Conservation (phyloP, 2,329 filamentous ascomycete genomes). For the Graphiopsis chlorocephala region DNA sequence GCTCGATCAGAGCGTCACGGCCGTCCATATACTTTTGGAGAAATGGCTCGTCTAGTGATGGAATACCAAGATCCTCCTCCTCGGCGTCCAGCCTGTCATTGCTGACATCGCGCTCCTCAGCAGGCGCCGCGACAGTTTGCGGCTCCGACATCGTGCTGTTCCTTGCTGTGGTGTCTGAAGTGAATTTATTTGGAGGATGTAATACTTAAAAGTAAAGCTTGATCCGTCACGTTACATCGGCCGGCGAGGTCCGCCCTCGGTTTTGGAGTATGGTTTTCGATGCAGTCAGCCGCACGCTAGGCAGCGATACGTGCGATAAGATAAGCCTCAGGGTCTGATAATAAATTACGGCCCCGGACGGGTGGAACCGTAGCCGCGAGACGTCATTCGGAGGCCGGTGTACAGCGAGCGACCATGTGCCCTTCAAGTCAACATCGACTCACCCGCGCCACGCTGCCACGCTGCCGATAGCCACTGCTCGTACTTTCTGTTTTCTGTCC, state of each 20-base stretch:
- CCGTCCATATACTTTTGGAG: slow-evolving; percentile 78
- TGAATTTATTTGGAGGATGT: neutral
- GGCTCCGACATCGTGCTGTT: slow-evolving; percentile 1
- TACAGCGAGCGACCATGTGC: slow-evolving; percentile 1
- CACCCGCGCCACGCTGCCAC: neutral
- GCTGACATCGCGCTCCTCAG: slow-evolving; percentile 8
- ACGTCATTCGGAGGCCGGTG: neutral
- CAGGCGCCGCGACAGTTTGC: neutral
- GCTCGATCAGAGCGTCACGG: slow-evolving; percentile 69
- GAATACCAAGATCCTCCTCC: slow-evolving; percentile 31
- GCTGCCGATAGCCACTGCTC: neutral
- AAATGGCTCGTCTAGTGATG: slow-evolving; percentile 63
- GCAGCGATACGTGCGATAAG: neutral
- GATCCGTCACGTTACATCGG: neutral
- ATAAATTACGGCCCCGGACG: neutral
- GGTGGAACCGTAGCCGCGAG: neutral
- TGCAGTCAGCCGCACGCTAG: neutral
- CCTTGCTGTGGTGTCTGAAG: neutral
- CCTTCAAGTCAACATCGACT: neutral
- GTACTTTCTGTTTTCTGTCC: neutral
- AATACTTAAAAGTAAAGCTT: neutral
- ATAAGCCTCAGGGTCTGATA: neutral
- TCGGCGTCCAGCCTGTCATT: slow-evolving; percentile 26
- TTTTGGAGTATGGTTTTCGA: neutral
- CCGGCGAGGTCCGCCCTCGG: neutral